Conservation (phyloP, 345 rosid species). For the Syzygium aromaticum region DNA sequence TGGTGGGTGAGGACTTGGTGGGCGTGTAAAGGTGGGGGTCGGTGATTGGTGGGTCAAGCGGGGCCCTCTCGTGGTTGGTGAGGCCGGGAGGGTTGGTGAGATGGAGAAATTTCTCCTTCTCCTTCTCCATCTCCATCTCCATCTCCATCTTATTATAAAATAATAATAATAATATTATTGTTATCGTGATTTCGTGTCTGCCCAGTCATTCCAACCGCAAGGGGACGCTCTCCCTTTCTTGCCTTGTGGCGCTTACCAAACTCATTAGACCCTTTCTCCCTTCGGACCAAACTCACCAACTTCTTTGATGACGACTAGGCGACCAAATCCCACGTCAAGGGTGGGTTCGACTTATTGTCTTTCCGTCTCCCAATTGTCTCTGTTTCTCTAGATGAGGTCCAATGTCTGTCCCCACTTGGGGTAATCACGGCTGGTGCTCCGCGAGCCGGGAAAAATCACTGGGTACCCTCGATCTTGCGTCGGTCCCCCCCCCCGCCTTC, state of each 20-base stretch:
- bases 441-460: accelerated
- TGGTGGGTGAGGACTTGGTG: neutral
- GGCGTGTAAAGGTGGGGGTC: neutral
- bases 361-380: too few species aligned
- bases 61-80: conserved; percentile 1
- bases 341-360: neutral
- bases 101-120: neutral
- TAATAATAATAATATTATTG: neutral
- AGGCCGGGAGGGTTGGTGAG: neutral
- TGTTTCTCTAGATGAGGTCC: too few species aligned
- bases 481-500: neutral
- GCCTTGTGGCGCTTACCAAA: neutral
- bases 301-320: neutral
- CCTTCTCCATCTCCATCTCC: too few species aligned
- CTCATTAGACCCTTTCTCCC: neutral
- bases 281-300: neutral
- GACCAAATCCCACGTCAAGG: neutral
- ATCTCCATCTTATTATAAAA: neutral
- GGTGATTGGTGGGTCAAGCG: neutral
- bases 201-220: neutral
- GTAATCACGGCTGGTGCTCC: neutral
- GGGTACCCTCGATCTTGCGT: neutral
- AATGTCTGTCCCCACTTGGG: too few species aligned
- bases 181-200: neutral
- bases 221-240: neutral